A percentile compares a stretch with the other conserved stretches of the same genome.
Conservation (phyloP, 2,329 filamentous ascomycete genomes). For the Alternaria postmessia region DNA sequence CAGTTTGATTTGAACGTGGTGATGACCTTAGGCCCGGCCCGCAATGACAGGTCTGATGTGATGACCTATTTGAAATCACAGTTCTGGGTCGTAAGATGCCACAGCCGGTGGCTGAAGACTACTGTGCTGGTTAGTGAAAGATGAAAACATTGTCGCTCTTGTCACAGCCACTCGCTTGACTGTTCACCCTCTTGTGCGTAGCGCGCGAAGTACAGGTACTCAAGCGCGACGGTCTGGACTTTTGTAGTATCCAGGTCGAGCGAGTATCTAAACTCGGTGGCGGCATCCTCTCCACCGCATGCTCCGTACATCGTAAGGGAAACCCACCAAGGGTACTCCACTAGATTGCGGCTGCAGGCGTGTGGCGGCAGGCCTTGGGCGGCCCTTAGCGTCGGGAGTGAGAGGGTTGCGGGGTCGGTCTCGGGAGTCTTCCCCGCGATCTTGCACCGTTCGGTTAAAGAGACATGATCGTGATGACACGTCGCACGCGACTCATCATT, state of each 20-base stretch:
- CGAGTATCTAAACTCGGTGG: neutral
- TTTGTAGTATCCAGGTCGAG: neutral
- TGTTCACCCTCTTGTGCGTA: neutral
- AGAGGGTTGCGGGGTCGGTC: conserved; percentile 32
- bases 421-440: conserved; percentile 25
- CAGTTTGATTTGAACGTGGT: neutral
- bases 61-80: neutral
- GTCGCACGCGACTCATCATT: conserved; percentile 23
- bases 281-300: neutral
- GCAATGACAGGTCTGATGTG: neutral
- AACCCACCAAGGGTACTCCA: neutral
- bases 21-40: neutral
- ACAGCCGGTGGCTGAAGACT: neutral
- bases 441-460: neutral
- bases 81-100: neutral
- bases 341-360: conserved; percentile 3
- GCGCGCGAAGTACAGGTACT: neutral
- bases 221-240: neutral
- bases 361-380: conserved; percentile 14
- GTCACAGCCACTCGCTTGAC: neutral
- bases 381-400: conserved; percentile 21
- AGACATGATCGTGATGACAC: conserved; percentile 16
- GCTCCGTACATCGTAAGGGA: neutral
- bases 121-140: neutral
- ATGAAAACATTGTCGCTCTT: neutral